Evolutionary conservation across 2,329 filamentous ascomycete genomes (phyloP), one percentile per base, ranked within the genome.

Genomic region (Penicillium hordei): DNA sequence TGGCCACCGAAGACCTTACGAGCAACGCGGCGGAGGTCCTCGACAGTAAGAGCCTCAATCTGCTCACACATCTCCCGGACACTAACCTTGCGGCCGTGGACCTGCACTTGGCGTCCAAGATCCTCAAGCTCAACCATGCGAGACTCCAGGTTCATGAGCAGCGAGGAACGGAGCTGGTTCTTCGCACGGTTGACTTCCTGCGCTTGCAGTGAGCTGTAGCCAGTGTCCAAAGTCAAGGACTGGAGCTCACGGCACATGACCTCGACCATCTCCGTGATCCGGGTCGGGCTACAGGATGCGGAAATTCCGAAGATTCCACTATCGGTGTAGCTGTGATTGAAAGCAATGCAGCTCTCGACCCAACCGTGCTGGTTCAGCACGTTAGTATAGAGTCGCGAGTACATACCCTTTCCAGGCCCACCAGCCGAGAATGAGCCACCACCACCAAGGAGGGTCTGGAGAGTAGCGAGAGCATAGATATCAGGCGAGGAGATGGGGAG

Each of bases 121-220:
- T 99, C 94, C 77, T 99, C 94, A 7, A 99, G 84, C 79, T 97
- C 94, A 10, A 99, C 92, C 92, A 99, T 97, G 59, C 94, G 85
- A 66, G 87, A 92, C 79, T 99, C 94, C 29, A 99, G 85, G 77
- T 99, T 99, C 94, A 99, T 99, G 49, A 99, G 83, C 40, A 99
- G 81, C 57, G 86, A 90, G 15, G 88, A 93, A 42, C 93, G 86
- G 17, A 99, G 86, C 79, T 99, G 94, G 75, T 99, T 99, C 84
- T 99, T 99, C 19, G 94, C 94, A 49, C 94, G 88, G 70, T 87
- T 86, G 57, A 99, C 93, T 77, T 99, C 94, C 36, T 81, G 82
- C 2, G 86, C 78, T 65, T 88, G 86, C 10, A 99, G 82, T 2
- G 88, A 83, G 0, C 85, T 81, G 72, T 88, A 91, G 29, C 93